A percentile compares a stretch with the other conserved stretches of the same genome.
These are phyloP conservation scores for Collariella sp. DNA, from an alignment of 495 filamentous ascomycete genomes.

Conservation along the genomic window DNA sequence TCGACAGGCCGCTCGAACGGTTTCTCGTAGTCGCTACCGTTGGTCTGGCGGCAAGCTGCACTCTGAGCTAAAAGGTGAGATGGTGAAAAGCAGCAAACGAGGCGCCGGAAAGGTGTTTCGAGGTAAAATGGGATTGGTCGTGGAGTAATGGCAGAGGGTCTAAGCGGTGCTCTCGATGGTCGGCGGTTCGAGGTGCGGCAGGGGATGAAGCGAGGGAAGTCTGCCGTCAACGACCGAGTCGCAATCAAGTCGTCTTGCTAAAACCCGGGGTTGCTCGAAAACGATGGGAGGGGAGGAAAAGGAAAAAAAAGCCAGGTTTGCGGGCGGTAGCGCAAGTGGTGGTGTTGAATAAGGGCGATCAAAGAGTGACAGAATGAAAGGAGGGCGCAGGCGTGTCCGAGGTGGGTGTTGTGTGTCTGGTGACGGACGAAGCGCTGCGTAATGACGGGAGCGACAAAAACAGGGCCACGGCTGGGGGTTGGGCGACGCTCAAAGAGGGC, in stretches of 20 bases:
- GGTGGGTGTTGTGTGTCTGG: slow-evolving; percentile 1
- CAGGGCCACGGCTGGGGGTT: slow-evolving; percentile 1
- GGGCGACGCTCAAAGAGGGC: background rate
- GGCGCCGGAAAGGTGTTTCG: background rate
- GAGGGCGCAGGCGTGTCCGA: background rate
- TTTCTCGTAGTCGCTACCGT: background rate
- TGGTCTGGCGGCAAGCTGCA: background rate
- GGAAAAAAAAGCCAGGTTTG: background rate
- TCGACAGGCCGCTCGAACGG: background rate
- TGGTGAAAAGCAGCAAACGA: slow-evolving; percentile 1
- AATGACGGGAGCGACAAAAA: slow-evolving; percentile 13
- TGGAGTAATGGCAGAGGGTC: background rate
- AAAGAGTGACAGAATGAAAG: background rate
- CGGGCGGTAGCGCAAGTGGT: background rate
- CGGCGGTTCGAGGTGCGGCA: slow-evolving; percentile 12
- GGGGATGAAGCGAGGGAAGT: slow-evolving; percentile 22
- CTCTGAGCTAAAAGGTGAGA: background rate
- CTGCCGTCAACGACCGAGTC: slow-evolving; percentile 13
- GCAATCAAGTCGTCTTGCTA: slow-evolving; percentile 3
- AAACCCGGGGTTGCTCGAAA: background rate
- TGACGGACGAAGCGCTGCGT: slow-evolving; percentile 3
- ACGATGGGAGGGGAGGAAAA: background rate
- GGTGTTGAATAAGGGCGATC: background rate
- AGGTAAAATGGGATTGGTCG: background rate
- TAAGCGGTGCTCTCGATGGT: background rate